Conservation (phyloP, 2,329 filamentous ascomycete species). For the Arthrobotrys iridis region DNA sequence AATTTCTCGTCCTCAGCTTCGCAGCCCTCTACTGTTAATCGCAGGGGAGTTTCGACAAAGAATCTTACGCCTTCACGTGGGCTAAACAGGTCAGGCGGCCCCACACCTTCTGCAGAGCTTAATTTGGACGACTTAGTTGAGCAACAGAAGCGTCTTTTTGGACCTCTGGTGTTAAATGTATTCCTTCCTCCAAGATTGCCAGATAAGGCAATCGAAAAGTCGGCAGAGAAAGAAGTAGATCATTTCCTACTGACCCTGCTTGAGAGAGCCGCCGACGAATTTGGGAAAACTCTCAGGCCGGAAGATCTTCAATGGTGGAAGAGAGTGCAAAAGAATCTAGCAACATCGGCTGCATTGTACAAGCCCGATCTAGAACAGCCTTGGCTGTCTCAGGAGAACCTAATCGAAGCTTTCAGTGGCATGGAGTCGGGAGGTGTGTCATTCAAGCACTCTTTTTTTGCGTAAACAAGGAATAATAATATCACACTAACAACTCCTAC, state of each 20-base stretch:
- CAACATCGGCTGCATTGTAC: slow-evolving; percentile 14
- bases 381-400: slow-evolving; percentile 57
- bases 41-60: neutral
- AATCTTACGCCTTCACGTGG: neutral
- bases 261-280: slow-evolving; percentile 18
- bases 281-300: neutral
- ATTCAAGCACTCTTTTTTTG: too few relatives aligned
- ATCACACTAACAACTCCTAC: slow-evolving; percentile 22
- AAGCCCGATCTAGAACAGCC: slow-evolving; percentile 12
- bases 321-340: slow-evolving; percentile 16
- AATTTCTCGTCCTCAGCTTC: neutral
- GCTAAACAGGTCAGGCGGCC: too few relatives aligned
- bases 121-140: neutral
- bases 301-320: slow-evolving; percentile 19
- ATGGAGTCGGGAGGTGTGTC: slow-evolving; percentile 53
- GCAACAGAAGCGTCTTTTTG: neutral
- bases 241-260: slow-evolving; percentile 14
- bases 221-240: slow-evolving; percentile 20
- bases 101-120: neutral
- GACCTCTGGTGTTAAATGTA: slow-evolving; percentile 63
- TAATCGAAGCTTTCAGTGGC: neutral
- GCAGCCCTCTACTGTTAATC: neutral
- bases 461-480: neutral
- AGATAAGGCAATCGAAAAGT: slow-evolving; percentile 60
- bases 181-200: slow-evolving; percentile 66